A percentile compares a stretch with the other conserved stretches of the same genome.
Evolutionary conservation across 2,329 filamentous ascomycete genomes (phyloP).

Genomic region (Exophiala bonariae): DNA sequence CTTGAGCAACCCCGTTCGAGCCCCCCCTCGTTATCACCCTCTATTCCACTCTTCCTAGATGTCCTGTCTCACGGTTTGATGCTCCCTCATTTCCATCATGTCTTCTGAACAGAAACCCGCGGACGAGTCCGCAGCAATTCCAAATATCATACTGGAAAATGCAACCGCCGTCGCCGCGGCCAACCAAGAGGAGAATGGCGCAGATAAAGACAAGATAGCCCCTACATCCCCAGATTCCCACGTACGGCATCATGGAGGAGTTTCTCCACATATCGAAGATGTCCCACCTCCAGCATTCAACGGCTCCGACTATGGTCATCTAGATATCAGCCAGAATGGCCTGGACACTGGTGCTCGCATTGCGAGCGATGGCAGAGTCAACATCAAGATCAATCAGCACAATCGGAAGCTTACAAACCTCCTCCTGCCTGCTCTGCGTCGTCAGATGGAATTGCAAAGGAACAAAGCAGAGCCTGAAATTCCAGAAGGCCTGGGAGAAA

Average conservation of each 20-base stretch:
- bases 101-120: constrained; percentile 8
- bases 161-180: constrained; percentile 17
- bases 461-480: constrained; percentile 63
- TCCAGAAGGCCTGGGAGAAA: constrained; percentile 69
- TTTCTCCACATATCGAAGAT: constrained; percentile 24
- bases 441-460: constrained; percentile 51
- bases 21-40: no score
- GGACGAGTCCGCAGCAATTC: constrained; percentile 6
- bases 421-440: constrained; percentile 63
- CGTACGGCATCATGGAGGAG: constrained; percentile 19
- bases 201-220: constrained; percentile 1
- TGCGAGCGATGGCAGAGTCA: constrained; percentile 73
- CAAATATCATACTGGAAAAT: constrained; percentile 13
- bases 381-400: constrained; percentile 76
- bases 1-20: no score
- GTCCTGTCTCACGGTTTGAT: background rate
- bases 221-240: constrained; percentile 10
- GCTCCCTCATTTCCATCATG: background rate
- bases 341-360: constrained; percentile 63
- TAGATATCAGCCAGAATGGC: constrained; percentile 63
- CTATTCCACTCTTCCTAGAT: no score
- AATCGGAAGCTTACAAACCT: constrained; percentile 66
- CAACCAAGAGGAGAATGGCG: constrained; percentile 11
- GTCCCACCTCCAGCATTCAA: constrained; percentile 30
- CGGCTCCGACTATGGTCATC: constrained; percentile 54